Evolutionary conservation across 805 yeast species (phyloP).

Genomic region (Lipomyces japonicus): DNA sequence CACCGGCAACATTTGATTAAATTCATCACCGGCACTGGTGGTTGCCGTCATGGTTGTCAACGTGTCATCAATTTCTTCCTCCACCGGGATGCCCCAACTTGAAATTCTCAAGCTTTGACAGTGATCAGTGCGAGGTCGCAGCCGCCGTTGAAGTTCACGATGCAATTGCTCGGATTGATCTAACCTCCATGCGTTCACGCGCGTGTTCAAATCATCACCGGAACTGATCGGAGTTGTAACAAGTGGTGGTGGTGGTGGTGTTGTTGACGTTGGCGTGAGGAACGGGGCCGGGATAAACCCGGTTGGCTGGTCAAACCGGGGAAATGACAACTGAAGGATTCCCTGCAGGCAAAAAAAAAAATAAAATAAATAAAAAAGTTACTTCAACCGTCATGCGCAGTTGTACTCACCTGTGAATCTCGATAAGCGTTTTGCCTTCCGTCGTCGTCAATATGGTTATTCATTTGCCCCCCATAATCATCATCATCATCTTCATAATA

Average conservation of each 20-base stretch:
- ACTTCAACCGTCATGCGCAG: no score
- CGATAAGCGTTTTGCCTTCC: no score
- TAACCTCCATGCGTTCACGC: conserved; percentile 43
- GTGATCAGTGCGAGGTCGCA: neutral
- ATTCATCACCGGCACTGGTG: neutral
- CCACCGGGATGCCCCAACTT: conserved; percentile 17
- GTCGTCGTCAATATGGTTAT: neutral
- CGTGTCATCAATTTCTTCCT: conserved; percentile 13
- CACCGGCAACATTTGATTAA: neutral
- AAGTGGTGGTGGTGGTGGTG: conserved; percentile 12
- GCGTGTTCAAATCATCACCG: conserved; percentile 36
- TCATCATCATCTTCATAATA: conserved; percentile 9
- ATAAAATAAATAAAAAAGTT: no score
- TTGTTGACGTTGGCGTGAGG: conserved; percentile 23
- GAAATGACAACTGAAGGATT: no score
- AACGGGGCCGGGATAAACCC: conserved; percentile 15
- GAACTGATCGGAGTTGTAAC: conserved; percentile 2
- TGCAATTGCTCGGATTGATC: conserved; percentile 38
- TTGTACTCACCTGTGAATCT: no score
- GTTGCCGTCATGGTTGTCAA: neutral
- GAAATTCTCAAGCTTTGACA: conserved; percentile 8
- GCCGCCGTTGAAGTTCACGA: conserved; percentile 31
- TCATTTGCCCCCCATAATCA: conserved; percentile 13
- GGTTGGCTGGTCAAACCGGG: no score
- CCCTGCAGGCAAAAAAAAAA: no score